phyloP scores from a whole-genome alignment of 2,329 filamentous ascomycete species.

The Ophiostoma tasmaniense region DNA sequence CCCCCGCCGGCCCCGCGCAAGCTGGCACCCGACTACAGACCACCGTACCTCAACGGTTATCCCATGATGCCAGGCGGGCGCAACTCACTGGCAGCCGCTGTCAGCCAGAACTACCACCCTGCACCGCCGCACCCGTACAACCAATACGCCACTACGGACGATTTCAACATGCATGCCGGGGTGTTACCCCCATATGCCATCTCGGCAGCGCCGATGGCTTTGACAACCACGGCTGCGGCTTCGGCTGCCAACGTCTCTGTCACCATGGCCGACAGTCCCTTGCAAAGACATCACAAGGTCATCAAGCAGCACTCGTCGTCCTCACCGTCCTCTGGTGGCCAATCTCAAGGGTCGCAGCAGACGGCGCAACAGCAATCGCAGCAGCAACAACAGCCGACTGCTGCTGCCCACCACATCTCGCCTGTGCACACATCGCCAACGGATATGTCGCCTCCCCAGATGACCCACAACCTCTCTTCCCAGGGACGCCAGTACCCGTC shows the following conservation, averaged over 20 bases:
- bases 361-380: neutral
- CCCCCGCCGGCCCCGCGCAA: neutral
- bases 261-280: neutral
- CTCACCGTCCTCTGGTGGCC: neutral
- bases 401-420: constrained; percentile 5
- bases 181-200: neutral
- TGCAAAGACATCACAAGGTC: neutral
- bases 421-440: constrained; percentile 14
- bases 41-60: neutral
- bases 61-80: neutral
- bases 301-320: constrained; percentile 2
- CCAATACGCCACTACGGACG: neutral
- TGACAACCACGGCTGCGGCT: neutral
- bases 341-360: neutral
- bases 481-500: neutral
- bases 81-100: neutral
- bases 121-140: constrained; percentile 1
- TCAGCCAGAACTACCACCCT: neutral
- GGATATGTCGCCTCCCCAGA: neutral
- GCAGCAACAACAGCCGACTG: neutral
- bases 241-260: neutral
- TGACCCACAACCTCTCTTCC: neutral
- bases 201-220: neutral
- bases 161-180: neutral
- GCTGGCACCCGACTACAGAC: neutral